phyloP scores from a whole-genome alignment of 2,329 filamentous ascomycete genomes.

The Sporothrix protearum region DNA sequence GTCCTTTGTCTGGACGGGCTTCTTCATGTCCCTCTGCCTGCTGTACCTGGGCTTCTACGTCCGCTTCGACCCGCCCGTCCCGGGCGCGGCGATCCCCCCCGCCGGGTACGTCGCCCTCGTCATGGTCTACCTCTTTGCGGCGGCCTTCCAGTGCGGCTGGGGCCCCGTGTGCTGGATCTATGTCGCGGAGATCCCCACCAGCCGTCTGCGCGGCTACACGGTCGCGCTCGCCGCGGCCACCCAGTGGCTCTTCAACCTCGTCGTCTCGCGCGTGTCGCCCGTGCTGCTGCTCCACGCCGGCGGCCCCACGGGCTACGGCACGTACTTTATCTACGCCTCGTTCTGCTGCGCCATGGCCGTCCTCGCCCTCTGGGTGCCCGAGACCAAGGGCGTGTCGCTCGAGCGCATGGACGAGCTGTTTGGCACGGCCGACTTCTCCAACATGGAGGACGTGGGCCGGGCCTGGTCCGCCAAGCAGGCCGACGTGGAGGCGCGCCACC shows the following conservation, averaged over 20 bases:
- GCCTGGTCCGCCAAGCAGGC: constrained; percentile 22
- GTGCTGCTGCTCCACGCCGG: constrained; percentile 51
- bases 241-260: constrained; percentile 63
- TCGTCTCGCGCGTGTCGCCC: constrained; percentile 57
- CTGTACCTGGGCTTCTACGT: constrained; percentile 61
- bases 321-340: constrained; percentile 56
- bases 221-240: constrained; percentile 59
- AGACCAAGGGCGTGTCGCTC: constrained; percentile 31
- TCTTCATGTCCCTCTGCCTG: constrained; percentile 43
- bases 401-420: constrained; percentile 33
- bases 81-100: constrained; percentile 42
- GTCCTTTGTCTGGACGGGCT: constrained; percentile 52
- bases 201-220: constrained; percentile 55
- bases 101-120: constrained; percentile 53
- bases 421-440: constrained; percentile 29
- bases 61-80: constrained; percentile 41
- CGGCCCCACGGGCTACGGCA: constrained; percentile 36
- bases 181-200: constrained; percentile 60
- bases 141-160: constrained; percentile 61
- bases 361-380: constrained; percentile 28
- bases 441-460: constrained; percentile 27
- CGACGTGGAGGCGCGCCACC: constrained; percentile 20
- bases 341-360: constrained; percentile 58
- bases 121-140: constrained; percentile 61
- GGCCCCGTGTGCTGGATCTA: constrained; percentile 60